These are phyloP conservation scores for Seiridium unicorne DNA, from an alignment of 2,329 filamentous ascomycete species.

Conservation along the genomic window DNA sequence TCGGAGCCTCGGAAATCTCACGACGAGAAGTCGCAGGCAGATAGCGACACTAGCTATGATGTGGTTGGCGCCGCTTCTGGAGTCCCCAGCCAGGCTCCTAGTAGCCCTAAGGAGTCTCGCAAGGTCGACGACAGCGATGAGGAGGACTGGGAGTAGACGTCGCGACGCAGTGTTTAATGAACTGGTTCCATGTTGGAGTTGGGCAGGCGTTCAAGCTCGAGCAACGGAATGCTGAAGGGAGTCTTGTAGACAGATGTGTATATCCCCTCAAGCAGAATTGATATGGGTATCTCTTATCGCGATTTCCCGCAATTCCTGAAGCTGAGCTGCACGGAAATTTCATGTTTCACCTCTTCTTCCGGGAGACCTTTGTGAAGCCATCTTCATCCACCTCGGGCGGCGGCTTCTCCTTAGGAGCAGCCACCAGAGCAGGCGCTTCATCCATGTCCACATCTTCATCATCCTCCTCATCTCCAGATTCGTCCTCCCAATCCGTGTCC, in stretches of 20 bases:
- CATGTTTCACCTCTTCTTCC: conserved; percentile 55
- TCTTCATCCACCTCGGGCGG: conserved; percentile 77
- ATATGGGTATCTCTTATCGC: background rate
- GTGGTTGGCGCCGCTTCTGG: conserved; percentile 79
- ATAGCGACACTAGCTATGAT: conserved; percentile 95
- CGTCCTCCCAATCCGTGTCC: conserved; percentile 46
- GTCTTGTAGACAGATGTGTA: conserved; percentile 15
- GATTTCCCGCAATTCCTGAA: background rate
- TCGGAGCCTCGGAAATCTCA: conserved; percentile 71
- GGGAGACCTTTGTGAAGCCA: conserved; percentile 74
- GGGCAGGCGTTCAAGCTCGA: conserved; percentile 2
- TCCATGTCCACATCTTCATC: conserved; percentile 62
- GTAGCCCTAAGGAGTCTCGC: conserved; percentile 57
- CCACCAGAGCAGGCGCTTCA: conserved; percentile 63
- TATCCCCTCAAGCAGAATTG: conserved; percentile 13
- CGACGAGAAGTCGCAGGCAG: conserved; percentile 85
- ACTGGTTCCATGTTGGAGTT: conserved; percentile 6
- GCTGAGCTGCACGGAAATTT: no score
- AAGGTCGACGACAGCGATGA: conserved; percentile 65
- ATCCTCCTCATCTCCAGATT: conserved; percentile 54
- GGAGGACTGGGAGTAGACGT: conserved; percentile 42
- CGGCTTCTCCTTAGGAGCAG: conserved; percentile 58
- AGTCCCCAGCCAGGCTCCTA: conserved; percentile 73
- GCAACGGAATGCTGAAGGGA: background rate
- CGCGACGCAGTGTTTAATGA: background rate